phyloP scores from a whole-genome alignment of 176 grass and related monocot species.

The Carex cristatella region DNA sequence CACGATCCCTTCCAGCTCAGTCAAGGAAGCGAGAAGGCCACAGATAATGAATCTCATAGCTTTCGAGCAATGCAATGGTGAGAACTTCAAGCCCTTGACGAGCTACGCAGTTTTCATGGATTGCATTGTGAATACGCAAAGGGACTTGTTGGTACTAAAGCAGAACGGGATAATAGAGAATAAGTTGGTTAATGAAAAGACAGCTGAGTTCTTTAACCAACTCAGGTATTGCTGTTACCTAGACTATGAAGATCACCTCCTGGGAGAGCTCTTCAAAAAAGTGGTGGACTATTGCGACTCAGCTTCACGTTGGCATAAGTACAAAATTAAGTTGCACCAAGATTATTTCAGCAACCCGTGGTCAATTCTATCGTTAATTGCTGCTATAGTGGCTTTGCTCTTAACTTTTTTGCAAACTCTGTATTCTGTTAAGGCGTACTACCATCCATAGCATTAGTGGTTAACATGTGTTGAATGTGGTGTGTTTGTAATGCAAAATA shows the following conservation, averaged over 20 bases:
- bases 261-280: not conserved
- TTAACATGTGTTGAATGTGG: not conserved
- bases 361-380: conserved; percentile 12
- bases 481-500: not conserved
- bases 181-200: conserved; percentile 6
- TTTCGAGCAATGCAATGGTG: conserved; percentile 8
- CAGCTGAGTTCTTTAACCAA: conserved; percentile 16
- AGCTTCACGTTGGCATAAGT: not conserved
- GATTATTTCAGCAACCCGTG: conserved; percentile 27
- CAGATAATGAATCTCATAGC: conserved; percentile 22
- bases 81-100: not conserved
- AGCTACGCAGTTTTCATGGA: conserved; percentile 21
- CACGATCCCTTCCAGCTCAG: not conserved
- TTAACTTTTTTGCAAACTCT: conserved; percentile 1
- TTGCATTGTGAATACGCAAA: conserved; percentile 7
- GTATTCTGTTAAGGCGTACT: not conserved
- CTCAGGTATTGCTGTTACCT: not conserved
- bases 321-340: not conserved
- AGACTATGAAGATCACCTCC: conserved; percentile 1
- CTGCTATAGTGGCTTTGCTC: not conserved
- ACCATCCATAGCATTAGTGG: not conserved
- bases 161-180: conserved; percentile 22
- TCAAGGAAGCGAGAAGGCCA: conserved; percentile 13
- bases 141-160: not conserved
- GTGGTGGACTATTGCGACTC: conserved; percentile 18